A percentile compares a stretch with the other conserved stretches of the same genome.
phyloP scores from a whole-genome alignment of 495 filamentous ascomycete species.

The Hypoxylon cercidicola region DNA sequence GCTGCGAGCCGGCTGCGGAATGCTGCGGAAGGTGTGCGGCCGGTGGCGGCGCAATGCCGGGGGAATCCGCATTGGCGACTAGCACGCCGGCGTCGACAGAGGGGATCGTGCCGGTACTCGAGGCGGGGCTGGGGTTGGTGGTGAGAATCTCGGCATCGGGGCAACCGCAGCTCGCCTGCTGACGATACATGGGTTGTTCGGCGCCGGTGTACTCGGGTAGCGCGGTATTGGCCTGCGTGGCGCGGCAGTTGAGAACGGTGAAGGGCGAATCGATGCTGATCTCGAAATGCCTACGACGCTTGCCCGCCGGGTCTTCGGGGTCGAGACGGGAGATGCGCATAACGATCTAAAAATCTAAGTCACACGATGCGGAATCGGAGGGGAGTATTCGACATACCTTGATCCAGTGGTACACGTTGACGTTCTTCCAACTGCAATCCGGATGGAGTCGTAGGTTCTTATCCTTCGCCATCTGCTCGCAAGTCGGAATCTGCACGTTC shows the following conservation, averaged over 20 bases:
- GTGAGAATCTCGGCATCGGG: constrained; percentile 70
- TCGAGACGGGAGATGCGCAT: constrained; percentile 94
- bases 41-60: constrained; percentile 31
- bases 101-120: constrained; percentile 47
- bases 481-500: constrained; percentile 93
- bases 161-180: constrained; percentile 78
- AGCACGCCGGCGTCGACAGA: constrained; percentile 17
- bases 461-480: constrained; percentile 86
- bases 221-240: constrained; percentile 88
- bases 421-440: constrained; percentile 95
- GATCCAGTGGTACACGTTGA: constrained; percentile 98
- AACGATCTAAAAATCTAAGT: constrained; percentile 76
- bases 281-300: constrained; percentile 92
- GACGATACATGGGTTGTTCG: constrained; percentile 50
- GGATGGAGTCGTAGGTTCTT: constrained; percentile 80
- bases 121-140: constrained; percentile 46
- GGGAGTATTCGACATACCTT: constrained; percentile 70
- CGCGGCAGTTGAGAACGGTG: constrained; percentile 92
- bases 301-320: constrained; percentile 75
- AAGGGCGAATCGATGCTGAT: constrained; percentile 99
- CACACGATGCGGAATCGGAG: constrained; percentile 1
- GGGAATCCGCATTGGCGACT: constrained; percentile 16
- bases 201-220: constrained; percentile 85
- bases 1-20: constrained; percentile 35
- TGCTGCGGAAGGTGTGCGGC: constrained; percentile 40